Evolutionary conservation across 306 rosid species (phyloP).

Genomic region (barrel medic (Medicago truncatula)): DNA sequence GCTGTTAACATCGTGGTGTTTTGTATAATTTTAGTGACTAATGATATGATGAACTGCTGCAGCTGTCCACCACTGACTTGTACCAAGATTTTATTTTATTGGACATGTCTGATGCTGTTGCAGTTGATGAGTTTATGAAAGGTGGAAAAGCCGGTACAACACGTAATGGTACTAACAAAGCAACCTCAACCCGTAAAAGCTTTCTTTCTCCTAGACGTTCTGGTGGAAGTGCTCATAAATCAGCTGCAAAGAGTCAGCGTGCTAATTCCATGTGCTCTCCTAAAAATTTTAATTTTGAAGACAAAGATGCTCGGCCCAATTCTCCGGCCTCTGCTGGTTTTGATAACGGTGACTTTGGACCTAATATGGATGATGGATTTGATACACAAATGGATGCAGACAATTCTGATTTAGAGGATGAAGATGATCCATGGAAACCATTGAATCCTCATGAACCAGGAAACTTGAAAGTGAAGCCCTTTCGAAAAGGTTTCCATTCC

Average conservation of each 20-base stretch:
- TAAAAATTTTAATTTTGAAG: constrained; percentile 46
- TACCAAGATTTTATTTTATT: constrained; percentile 81
- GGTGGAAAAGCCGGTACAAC: constrained; percentile 51
- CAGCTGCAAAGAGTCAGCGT: constrained; percentile 58
- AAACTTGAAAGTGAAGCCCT: constrained; percentile 81
- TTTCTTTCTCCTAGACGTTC: constrained; percentile 70
- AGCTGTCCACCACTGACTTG: constrained; percentile 84
- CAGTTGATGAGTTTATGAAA: constrained; percentile 72
- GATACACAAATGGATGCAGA: constrained; percentile 56
- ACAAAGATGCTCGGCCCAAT: constrained; percentile 48
- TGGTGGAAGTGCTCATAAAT: constrained; percentile 66
- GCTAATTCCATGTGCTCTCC: constrained; percentile 58
- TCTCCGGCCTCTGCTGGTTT: constrained; percentile 56
- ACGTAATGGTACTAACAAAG: constrained; percentile 57
- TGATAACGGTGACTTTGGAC: constrained; percentile 47
- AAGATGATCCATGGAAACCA: constrained; percentile 87
- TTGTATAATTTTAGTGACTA: constrained; percentile 27
- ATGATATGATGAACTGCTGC: constrained; percentile 44
- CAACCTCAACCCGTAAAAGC: constrained; percentile 57
- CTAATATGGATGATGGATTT: constrained; percentile 63
- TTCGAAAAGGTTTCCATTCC: constrained; percentile 70
- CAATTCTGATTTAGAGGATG: constrained; percentile 60
- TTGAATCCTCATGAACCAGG: constrained; percentile 95
- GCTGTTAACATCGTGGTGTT: constrained; percentile 26
- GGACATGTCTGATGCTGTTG: constrained; percentile 76